phyloP scores from a whole-genome alignment of 345 rosid genomes.

The Moringa oleifera region DNA sequence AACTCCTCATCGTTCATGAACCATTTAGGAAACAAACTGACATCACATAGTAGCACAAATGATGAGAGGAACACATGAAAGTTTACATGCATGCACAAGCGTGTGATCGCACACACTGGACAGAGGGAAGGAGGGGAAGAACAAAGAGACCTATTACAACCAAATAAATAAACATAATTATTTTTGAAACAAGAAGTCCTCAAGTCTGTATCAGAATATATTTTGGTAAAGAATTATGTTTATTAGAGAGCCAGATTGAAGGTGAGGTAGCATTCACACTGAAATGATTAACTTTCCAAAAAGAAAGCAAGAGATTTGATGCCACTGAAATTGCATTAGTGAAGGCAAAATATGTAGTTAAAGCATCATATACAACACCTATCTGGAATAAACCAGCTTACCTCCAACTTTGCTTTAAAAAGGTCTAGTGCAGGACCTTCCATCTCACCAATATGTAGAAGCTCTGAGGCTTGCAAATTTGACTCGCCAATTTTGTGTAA shows the following conservation, averaged over 20 bases:
- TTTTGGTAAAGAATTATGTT: too few species aligned
- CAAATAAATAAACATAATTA: neutral
- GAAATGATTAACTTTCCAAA: neutral
- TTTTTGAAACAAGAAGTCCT: neutral
- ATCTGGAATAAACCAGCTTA: conserved; percentile 15
- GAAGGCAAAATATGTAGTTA: neutral
- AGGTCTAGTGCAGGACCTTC: conserved; percentile 98
- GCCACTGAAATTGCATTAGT: neutral
- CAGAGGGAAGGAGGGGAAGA: too few species aligned
- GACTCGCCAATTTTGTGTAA: conserved; percentile 90
- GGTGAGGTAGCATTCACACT: neutral
- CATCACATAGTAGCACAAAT: too few species aligned
- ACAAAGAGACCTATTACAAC: neutral
- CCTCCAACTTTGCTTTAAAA: conserved; percentile 94
- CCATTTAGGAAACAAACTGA: too few species aligned
- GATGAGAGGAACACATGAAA: too few species aligned
- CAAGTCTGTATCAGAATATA: neutral
- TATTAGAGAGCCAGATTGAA: neutral
- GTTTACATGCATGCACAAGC: too few species aligned
- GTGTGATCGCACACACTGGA: too few species aligned
- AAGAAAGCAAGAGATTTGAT: neutral
- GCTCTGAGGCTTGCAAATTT: conserved; percentile 82
- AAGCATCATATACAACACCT: neutral
- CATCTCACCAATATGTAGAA: conserved; percentile 90
- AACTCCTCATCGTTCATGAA: too few species aligned